Base-by-base conservation (phyloP, 306 rosid species). In the Pueraria montana region DNA sequence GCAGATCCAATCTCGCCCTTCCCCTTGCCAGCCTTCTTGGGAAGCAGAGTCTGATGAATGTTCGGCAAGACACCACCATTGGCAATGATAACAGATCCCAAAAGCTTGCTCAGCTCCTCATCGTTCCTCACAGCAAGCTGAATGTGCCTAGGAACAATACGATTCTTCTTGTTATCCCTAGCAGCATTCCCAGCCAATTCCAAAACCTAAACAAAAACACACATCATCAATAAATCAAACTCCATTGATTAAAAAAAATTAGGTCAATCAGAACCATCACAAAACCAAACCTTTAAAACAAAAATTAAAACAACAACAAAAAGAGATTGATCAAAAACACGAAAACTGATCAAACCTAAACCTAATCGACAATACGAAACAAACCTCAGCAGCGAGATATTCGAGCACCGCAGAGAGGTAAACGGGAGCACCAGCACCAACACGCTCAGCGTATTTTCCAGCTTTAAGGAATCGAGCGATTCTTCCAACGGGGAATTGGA, bases 341-440 rank as follows among this genome's bases (percentile, higher is more conserved):
- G 45, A 11, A 0, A 8, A 42, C 27, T 1, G 1, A 72, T 9
- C 12, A 9, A 30, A 68, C 17, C 3, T 0, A n/a, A 68, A 64
- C 78, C 42, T 49, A 62, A 77, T 10, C 1, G 3, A 5, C 4
- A 36, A 67, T 1, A 26, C 1, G 0, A 18, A 74, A 68, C 84
- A 11, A 59, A 92, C 98, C 98, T 94, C 97, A 5, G 98, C 98
- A 1, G 98, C 97, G 3, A 94, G 97, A 72, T 93, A 94, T 58
- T 94, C 98, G 0, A 94, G 98, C 1, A 94, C 98, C 0, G 98
- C 97, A 5, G 98, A 89, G 4, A 94, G 97, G 11, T 94, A 94
- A 0, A 94, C 98, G 0, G 98, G 98, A 67, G 98, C 97, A 2
- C 98, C 98, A 0, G 97, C 98, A 34, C 98, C 98, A 1, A 94